Evolutionary conservation across 2,329 filamentous ascomycete species (phyloP), one percentile per base, ranked within the genome.

Genomic region (Graphilbum ipis-grandicollis): DNA sequence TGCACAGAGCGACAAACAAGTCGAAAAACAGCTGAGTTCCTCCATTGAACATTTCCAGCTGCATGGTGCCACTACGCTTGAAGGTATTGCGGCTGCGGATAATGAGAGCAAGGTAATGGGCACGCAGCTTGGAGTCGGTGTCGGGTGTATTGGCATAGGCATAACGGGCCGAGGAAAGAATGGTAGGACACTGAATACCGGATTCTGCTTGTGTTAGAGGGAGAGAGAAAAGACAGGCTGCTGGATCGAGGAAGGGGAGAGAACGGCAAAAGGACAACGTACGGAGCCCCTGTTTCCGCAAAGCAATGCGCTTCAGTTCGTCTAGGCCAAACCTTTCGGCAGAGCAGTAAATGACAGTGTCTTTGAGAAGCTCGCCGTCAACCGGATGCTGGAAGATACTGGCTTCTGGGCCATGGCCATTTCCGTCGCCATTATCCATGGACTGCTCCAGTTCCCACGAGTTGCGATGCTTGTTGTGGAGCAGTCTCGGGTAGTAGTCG

Each of bases 21-120:
- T 93, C 86, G 53, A 93, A 94, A 62, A 93, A 93, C 41, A 93
- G 65, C 50, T 80, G 70, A 1, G 65, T 80, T 37, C 83, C 83
- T 21, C 86, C 86, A 43, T 74, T 72, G 55, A 80, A 80, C 85
- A 94, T 93, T 61, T 93, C 85, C 47, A 82, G 72, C 59, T 93
- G 86, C 85, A 93, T 93, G 4, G 85, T 93, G 38, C 85, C 84
- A 56, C 84, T 93, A 38, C 83, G 70, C 66, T 93, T 93, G 60
- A 94, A 93, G 2, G 83, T 93, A 51, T 72, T 71, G 46, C 86
- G 73, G 48, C 79, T 83, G 45, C 85, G 76, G 52, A 93, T 92
- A 57, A 93, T 93, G 51, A 93, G 73, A 15, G 86, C 84, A 28
- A 93, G 74, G 49, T 93, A 94, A 57, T 93, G 85, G 19, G 84